phyloP scores from a whole-genome alignment of 495 filamentous ascomycete species.

The Hypoxylon fragiforme region DNA sequence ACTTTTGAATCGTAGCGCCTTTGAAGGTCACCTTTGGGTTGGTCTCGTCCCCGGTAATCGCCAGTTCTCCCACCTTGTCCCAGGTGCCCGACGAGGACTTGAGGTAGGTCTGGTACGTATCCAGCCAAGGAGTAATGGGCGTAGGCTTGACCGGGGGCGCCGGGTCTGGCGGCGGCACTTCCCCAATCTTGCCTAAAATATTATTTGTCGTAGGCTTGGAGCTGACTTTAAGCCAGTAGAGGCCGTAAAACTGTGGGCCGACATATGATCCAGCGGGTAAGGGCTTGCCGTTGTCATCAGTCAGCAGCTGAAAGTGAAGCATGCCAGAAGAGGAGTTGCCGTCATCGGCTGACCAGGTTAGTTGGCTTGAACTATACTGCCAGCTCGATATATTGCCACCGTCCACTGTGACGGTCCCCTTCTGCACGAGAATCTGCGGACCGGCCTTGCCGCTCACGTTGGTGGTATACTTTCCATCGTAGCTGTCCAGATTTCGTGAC shows the following conservation, averaged over 20 bases:
- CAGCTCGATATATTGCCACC: neutral
- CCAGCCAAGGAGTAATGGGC: neutral
- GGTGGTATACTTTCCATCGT: neutral
- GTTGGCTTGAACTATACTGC: neutral
- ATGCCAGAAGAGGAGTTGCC: neutral
- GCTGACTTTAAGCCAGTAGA: neutral
- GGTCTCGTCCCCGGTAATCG: neutral
- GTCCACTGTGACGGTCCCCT: neutral
- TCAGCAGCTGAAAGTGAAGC: neutral
- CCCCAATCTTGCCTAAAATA: neutral
- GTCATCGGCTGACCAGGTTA: neutral
- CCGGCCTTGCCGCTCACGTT: neutral
- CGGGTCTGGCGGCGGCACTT: neutral
- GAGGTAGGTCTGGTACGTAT: neutral
- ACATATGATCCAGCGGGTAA: neutral
- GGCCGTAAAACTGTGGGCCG: neutral
- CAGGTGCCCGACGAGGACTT: neutral
- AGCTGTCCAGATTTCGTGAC: neutral
- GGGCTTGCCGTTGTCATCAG: neutral
- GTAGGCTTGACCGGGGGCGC: neutral
- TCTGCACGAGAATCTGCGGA: neutral
- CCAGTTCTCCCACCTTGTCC: neutral
- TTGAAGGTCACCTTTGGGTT: neutral
- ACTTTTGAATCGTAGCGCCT: neutral
- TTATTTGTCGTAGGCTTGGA: neutral